Percentiles rank a stretch among this genome's conserved stretches.
Conservation (phyloP, 2,329 filamentous ascomycete genomes). For the Davidsoniella neocaledoniae region DNA sequence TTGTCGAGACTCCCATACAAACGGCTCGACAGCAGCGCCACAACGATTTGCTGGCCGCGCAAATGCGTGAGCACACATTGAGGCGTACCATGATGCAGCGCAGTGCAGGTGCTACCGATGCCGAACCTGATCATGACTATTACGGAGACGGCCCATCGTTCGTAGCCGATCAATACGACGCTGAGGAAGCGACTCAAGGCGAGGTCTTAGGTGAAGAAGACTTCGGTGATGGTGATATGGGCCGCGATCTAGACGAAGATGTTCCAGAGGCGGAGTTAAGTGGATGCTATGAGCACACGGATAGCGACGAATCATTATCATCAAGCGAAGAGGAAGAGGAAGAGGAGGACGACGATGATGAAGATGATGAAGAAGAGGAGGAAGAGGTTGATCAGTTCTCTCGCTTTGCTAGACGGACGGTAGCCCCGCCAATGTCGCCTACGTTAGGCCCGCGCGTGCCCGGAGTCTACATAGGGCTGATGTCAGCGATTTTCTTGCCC, state of each 20-base stretch:
- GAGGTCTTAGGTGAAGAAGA: slow-evolving; percentile 49
- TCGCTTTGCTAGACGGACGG: slow-evolving; percentile 7
- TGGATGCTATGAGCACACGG: slow-evolving; percentile 59
- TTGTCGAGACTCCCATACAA: slow-evolving; percentile 16
- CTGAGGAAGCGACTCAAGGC: slow-evolving; percentile 18
- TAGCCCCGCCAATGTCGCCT: slow-evolving; percentile 23
- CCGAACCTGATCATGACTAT: slow-evolving; percentile 31
- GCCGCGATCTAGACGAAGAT: slow-evolving; percentile 53
- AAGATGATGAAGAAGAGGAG: slow-evolving; percentile 28
- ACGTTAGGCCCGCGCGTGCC: slow-evolving; percentile 20
- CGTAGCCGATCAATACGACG: slow-evolving; percentile 3
- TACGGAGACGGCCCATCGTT: slow-evolving; percentile 31
- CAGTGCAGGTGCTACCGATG: slow-evolving; percentile 18
- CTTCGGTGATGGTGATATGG: slow-evolving; percentile 40
- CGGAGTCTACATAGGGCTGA: slow-evolving; percentile 32
- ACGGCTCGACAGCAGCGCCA: slow-evolving; percentile 27
- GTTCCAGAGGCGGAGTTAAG: slow-evolving; percentile 44
- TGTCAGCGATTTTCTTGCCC: slow-evolving; percentile 34
- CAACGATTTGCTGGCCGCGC: slow-evolving; percentile 31
- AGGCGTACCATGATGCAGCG: slow-evolving; percentile 23
- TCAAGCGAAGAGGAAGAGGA: slow-evolving; percentile 30
- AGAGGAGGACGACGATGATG: slow-evolving; percentile 56
- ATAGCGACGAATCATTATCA: slow-evolving; percentile 49
- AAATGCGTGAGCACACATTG: slow-evolving; percentile 44
- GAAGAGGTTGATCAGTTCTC: slow-evolving; percentile 6